Percentiles rank a stretch among this genome's conserved stretches.
Conservation (phyloP, 805 yeast genomes). For the Pichia exigua region DNA sequence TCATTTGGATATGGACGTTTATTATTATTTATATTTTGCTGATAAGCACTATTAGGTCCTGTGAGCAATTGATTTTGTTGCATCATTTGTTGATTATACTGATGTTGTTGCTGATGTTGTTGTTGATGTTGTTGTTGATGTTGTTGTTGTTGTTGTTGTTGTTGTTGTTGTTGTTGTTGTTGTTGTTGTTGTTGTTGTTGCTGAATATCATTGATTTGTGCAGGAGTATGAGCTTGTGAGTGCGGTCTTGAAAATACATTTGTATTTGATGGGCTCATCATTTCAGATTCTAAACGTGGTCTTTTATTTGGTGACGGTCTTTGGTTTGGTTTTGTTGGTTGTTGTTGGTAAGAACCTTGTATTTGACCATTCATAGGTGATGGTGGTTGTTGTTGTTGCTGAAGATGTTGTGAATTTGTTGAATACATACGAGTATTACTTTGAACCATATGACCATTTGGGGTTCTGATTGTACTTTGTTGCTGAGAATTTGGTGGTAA, state of each 20-base stretch:
- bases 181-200: constrained; percentile 15
- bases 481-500: background rate
- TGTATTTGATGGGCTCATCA: constrained; percentile 2
- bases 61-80: background rate
- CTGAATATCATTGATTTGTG: background rate
- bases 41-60: constrained; percentile 12
- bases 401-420: constrained; percentile 9
- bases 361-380: constrained; percentile 1
- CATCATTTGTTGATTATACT: background rate
- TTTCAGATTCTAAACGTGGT: constrained; percentile 1
- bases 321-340: constrained; percentile 3
- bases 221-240: constrained; percentile 6
- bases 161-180: background rate
- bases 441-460: background rate
- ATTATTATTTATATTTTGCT: constrained; percentile 11
- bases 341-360: constrained; percentile 9
- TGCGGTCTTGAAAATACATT: constrained; percentile 2
- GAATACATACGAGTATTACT: background rate
- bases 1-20: constrained; percentile 2
- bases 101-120: constrained; percentile 11
- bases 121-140: constrained; percentile 6
- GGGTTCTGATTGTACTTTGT: background rate
- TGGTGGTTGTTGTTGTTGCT: constrained; percentile 8
- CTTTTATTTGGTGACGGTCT: constrained; percentile 4
- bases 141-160: background rate